Evolutionary conservation across 371 early-diverging fungal species (phyloP).

Genomic region (Phascolomyces articulosus): DNA sequence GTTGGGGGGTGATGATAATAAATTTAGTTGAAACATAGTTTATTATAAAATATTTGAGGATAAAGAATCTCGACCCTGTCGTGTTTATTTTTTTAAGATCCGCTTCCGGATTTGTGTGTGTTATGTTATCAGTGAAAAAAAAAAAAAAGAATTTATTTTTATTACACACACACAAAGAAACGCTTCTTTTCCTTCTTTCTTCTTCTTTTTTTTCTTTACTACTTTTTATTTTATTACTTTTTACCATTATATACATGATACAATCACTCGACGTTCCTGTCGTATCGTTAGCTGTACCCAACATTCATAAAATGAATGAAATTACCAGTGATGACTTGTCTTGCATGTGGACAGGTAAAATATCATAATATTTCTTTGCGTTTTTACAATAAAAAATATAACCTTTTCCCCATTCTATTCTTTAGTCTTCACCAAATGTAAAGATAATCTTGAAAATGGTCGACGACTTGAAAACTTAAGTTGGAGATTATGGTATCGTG

Average conservation of each 20-base stretch:
- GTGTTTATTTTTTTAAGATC: not conserved
- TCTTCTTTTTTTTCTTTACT: constrained; percentile 10
- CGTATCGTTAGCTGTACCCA: constrained; percentile 44
- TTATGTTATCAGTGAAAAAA: constrained; percentile 3
- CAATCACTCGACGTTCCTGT: constrained; percentile 44
- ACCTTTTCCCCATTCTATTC: not conserved
- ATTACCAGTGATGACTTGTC: constrained; percentile 44
- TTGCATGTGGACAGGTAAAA: constrained; percentile 54
- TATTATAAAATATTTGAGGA: no score
- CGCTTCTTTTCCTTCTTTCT: not conserved
- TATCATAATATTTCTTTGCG: no score
- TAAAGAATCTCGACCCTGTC: constrained; percentile 2
- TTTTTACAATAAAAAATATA: no score
- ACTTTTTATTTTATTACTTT: not conserved
- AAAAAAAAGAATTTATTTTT: not conserved
- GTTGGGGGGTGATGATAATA: no score
- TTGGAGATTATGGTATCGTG: constrained; percentile 38
- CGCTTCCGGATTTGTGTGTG: not conserved
- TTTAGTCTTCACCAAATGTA: constrained; percentile 43
- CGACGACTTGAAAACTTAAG: constrained; percentile 49
- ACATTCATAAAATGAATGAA: constrained; percentile 37
- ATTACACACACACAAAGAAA: no score
- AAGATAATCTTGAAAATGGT: constrained; percentile 48
- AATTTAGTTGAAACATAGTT: no score
- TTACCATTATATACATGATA: not conserved